Percentiles rank a stretch among this genome's conserved stretches.
Conservation (phyloP, 768 basidiomycete species). For the Macrolepiota dolichaula region DNA sequence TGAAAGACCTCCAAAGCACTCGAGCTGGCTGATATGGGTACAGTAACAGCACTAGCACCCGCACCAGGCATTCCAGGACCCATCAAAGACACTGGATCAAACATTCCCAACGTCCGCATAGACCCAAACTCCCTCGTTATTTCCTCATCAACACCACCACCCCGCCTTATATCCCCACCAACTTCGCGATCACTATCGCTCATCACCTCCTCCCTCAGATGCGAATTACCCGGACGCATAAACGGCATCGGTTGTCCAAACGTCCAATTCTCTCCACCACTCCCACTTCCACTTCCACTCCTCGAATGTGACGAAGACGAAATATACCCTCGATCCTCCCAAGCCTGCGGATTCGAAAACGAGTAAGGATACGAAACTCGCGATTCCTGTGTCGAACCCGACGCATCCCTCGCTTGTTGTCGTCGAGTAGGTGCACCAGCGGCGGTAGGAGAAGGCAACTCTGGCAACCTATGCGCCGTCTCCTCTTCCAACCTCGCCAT, state of each 20-base stretch:
- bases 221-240: conserved; percentile 26
- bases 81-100: not conserved
- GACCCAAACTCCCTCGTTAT: conserved; percentile 4
- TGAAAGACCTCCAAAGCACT: not conserved
- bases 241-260: conserved; percentile 61
- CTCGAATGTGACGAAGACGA: conserved; percentile 43
- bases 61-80: conserved; percentile 7
- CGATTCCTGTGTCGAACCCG: conserved; percentile 1
- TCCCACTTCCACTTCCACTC: conserved; percentile 49
- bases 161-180: not conserved
- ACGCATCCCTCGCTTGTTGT: too few species aligned
- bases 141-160: conserved; percentile 1
- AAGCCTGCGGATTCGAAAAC: conserved; percentile 8
- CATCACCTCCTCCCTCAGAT: not conserved
- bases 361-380: not conserved
- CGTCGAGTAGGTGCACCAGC: too few species aligned
- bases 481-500: conserved; percentile 66
- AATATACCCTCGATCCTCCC: conserved; percentile 23
- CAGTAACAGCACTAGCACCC: too few species aligned
- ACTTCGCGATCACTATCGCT: conserved; percentile 4
- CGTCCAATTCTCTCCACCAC: conserved; percentile 62
- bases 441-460: conserved; percentile 21
- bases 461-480: conserved; percentile 15
- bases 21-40: not conserved
- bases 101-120: not conserved